phyloP scores from a whole-genome alignment of 2,329 filamentous ascomycete genomes.

The Fonsecaea pedrosoi region DNA sequence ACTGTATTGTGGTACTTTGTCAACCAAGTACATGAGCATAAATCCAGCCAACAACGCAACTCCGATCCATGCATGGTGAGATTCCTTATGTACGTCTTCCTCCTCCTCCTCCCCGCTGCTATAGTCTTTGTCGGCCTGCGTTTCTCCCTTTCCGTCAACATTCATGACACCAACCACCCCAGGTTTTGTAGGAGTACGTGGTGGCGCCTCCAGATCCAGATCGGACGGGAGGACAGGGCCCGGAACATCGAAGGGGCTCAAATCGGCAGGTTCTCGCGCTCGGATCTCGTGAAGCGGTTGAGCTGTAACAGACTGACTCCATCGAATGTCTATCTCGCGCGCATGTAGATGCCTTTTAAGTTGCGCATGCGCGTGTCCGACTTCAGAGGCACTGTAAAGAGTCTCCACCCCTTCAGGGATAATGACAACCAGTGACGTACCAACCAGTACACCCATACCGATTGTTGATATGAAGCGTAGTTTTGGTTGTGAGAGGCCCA shows the following conservation, averaged over 20 bases:
- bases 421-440: constrained; percentile 94
- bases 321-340: constrained; percentile 42
- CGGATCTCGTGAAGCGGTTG: constrained; percentile 4
- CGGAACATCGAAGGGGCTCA: constrained; percentile 39
- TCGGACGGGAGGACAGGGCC: constrained; percentile 43
- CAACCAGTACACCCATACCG: constrained; percentile 91
- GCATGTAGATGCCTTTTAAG: constrained; percentile 44
- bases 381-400: constrained; percentile 66
- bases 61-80: constrained; percentile 78
- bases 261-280: constrained; percentile 23
- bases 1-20: constrained; percentile 78
- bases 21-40: constrained; percentile 95
- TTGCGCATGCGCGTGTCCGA: constrained; percentile 39
- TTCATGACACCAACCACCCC: constrained; percentile 40
- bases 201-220: constrained; percentile 32
- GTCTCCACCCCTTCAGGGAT: constrained; percentile 97
- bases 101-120: constrained; percentile 46
- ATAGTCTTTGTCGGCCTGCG: constrained; percentile 54
- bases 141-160: constrained; percentile 42
- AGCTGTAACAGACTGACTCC: constrained; percentile 35
- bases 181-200: constrained; percentile 41
- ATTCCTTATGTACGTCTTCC: constrained; percentile 48
- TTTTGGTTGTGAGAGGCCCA: constrained; percentile 84
- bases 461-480: constrained; percentile 88
- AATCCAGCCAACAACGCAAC: constrained; percentile 87